A percentile compares a stretch with the other conserved stretches of the same genome.
phyloP scores from a whole-genome alignment of 331 rosid species.

The Telfairia occidentalis region DNA sequence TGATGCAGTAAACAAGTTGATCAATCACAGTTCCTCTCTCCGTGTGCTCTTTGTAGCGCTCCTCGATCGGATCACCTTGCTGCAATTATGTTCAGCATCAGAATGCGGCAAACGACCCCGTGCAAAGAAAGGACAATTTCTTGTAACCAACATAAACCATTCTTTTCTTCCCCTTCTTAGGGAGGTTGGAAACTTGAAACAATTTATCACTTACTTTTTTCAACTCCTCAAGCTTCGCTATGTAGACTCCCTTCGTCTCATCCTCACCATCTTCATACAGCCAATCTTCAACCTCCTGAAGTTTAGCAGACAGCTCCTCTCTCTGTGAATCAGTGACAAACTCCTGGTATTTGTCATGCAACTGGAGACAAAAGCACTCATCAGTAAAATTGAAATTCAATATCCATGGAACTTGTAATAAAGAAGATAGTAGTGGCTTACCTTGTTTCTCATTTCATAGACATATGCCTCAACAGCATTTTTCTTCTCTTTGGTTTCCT shows the following conservation, averaged over 20 bases:
- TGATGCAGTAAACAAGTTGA: slow-evolving; percentile 42
- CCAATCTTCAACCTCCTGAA: slow-evolving; percentile 90
- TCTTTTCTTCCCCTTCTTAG: not conserved
- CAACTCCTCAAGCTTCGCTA: slow-evolving; percentile 86
- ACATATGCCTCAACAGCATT: slow-evolving; percentile 93
- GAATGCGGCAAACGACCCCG: not conserved
- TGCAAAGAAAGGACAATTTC: not conserved
- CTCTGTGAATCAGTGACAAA: slow-evolving; percentile 63
- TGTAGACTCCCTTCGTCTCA: slow-evolving; percentile 85
- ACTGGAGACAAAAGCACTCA: slow-evolving; percentile 30
- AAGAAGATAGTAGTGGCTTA: not conserved
- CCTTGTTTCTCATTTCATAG: slow-evolving; percentile 94
- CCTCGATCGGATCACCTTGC: slow-evolving; percentile 92
- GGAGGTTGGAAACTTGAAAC: not conserved
- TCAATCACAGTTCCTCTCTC: slow-evolving; percentile 67
- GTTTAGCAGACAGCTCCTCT: slow-evolving; percentile 49
- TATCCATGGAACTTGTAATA: not conserved
- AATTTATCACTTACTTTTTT: slow-evolving; percentile 40
- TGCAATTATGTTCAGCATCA: slow-evolving; percentile 24
- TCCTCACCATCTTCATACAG: slow-evolving; percentile 91
- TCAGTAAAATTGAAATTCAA: not conserved
- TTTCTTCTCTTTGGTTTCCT: slow-evolving; percentile 92
- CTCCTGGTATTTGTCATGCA: slow-evolving; percentile 65
- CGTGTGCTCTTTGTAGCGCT: slow-evolving; percentile 50
- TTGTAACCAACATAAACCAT: not conserved